A percentile compares a stretch with the other conserved stretches of the same genome.
Conservation (phyloP, 2,329 filamentous ascomycete genomes). For the Aspergillus neoniger region DNA sequence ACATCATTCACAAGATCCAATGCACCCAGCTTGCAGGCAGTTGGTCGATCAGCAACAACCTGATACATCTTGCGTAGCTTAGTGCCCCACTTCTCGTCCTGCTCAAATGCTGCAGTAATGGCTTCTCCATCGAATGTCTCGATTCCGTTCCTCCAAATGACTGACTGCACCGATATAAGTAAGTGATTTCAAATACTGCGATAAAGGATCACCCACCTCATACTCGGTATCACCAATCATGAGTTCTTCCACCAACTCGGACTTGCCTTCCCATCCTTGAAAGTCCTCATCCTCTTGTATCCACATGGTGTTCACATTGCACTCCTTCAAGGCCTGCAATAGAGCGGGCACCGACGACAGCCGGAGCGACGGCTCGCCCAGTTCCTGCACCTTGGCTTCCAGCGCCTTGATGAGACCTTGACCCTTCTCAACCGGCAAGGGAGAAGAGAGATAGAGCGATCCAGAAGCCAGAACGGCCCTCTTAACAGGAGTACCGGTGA, state of each 20-base stretch:
- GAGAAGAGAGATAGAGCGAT: slow-evolving; percentile 47
- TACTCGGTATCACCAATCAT: slow-evolving; percentile 49
- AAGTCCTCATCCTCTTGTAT: slow-evolving; percentile 44
- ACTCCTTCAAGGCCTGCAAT: slow-evolving; percentile 37
- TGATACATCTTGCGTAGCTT: slow-evolving; percentile 45
- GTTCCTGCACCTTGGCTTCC: slow-evolving; percentile 29
- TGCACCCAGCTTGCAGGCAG: slow-evolving; percentile 44
- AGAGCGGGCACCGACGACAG: slow-evolving; percentile 33
- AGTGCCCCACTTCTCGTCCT: slow-evolving; percentile 29
- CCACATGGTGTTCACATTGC: slow-evolving; percentile 46
- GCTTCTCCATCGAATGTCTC: slow-evolving; percentile 36
- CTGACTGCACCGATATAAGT: slow-evolving; percentile 33
- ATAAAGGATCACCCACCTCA: slow-evolving; percentile 34
- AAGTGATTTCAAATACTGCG: no score
- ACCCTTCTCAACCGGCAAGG: slow-evolving; percentile 40
- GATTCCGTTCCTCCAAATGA: slow-evolving; percentile 50
- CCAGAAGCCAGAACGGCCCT: slow-evolving; percentile 47
- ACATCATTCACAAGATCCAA: slow-evolving; percentile 39
- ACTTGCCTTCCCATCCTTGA: slow-evolving; percentile 39
- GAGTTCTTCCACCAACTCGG: slow-evolving; percentile 38
- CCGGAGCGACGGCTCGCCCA: slow-evolving; percentile 32
- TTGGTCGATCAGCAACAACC: slow-evolving; percentile 43
- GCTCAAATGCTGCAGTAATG: slow-evolving; percentile 40
- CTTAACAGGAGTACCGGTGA: slow-evolving; percentile 34
- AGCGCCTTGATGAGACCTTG: slow-evolving; percentile 33